Evolutionary conservation across 495 filamentous ascomycete genomes (phyloP).

Genomic region (Lindgomyces ingoldianus): DNA sequence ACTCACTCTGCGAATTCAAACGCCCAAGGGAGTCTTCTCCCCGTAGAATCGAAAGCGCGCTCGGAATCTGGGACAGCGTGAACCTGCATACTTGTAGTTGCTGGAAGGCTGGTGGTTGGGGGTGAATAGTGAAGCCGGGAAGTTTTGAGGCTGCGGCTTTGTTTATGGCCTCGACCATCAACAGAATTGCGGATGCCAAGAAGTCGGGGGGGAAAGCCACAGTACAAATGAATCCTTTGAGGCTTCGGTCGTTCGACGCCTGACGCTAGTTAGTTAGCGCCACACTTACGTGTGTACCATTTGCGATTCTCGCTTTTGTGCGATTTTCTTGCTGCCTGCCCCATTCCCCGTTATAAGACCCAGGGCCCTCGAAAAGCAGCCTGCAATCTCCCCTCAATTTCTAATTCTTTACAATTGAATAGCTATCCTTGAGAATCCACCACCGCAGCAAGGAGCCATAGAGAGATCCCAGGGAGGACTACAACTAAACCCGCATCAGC

Average conservation of each 20-base stretch:
- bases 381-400: no score
- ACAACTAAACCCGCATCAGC: neutral
- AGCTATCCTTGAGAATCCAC: no score
- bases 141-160: neutral
- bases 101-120: neutral
- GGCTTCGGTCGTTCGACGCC: no score
- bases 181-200: neutral
- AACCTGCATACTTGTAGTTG: conserved; percentile 55
- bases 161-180: conserved; percentile 1
- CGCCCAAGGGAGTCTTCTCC: conserved; percentile 61
- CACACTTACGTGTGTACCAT: no score
- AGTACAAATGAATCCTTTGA: no score
- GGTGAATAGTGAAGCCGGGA: neutral
- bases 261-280: no score
- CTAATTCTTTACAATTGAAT: no score
- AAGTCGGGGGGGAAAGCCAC: neutral
- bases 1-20: conserved; percentile 63
- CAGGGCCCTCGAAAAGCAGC: no score
- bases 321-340: no score
- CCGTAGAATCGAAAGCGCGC: conserved; percentile 61
- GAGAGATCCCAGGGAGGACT: neutral
- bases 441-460: no score
- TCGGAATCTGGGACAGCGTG: conserved; percentile 67
- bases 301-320: no score
- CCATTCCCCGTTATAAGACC: no score